Conservation (phyloP, 164 flowering plant species). For the Akebia trifoliata region DNA sequence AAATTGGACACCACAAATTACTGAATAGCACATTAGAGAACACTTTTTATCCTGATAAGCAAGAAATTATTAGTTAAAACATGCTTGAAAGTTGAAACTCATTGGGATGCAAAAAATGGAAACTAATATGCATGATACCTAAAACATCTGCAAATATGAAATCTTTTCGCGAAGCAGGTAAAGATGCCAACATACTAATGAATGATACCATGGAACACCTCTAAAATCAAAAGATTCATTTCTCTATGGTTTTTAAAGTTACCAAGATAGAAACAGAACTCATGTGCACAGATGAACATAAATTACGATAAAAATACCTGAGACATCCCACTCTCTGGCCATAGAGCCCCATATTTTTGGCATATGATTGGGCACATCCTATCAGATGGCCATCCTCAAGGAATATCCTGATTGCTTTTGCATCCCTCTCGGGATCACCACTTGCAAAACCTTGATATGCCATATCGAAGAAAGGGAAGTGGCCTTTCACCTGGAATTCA, state of each 20-base stretch:
- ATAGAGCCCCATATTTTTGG: slow-evolving; percentile 98
- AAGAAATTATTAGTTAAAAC: neutral
- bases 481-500: slow-evolving; percentile 65
- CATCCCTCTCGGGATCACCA: slow-evolving; percentile 94
- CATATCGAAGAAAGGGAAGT: slow-evolving; percentile 95
- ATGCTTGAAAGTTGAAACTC: neutral
- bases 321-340: slow-evolving; percentile 98
- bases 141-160: no score
- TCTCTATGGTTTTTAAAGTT: no score
- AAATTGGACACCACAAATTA: no score
- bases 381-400: slow-evolving; percentile 91
- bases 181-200: neutral
- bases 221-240: no score
- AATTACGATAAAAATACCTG: slow-evolving; percentile 24
- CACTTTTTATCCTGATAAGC: no score
- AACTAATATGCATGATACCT: neutral
- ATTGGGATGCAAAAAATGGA: neutral
- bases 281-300: neutral
- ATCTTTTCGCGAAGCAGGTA: neutral
- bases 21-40: no score
- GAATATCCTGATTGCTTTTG: slow-evolving; percentile 82
- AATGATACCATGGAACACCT: neutral
- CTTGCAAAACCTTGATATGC: slow-evolving; percentile 99
- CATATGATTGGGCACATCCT: slow-evolving; percentile 93
- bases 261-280: neutral